Percentiles rank a stretch among this genome's conserved stretches.
These are phyloP conservation scores for Halenospora varia DNA, from an alignment of 495 filamentous ascomycete genomes.

Conservation along the genomic window DNA sequence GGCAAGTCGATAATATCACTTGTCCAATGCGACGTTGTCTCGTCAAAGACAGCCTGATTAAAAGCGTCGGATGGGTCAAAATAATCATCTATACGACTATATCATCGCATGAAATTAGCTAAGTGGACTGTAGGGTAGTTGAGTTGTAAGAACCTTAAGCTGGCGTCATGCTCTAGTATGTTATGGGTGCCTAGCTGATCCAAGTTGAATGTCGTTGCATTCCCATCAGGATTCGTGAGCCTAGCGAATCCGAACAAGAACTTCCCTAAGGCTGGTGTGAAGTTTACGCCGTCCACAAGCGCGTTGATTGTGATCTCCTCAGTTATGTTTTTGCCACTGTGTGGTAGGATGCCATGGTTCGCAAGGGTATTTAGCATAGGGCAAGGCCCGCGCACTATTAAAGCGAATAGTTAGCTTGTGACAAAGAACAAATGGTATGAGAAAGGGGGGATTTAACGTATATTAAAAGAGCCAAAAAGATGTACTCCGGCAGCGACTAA, in stretches of 20 bases:
- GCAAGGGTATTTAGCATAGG: constrained; percentile 35
- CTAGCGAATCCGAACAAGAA: constrained; percentile 40
- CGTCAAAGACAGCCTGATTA: constrained; percentile 42
- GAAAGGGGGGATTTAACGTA: no score
- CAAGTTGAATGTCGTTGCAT: constrained; percentile 46
- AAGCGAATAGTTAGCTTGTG: constrained; percentile 1
- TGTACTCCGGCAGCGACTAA: no score
- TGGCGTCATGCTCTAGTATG: constrained; percentile 48
- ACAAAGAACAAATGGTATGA: no score
- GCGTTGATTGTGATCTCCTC: constrained; percentile 30
- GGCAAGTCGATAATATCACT: constrained; percentile 31
- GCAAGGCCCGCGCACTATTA: constrained; percentile 32
- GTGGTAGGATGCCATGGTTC: constrained; percentile 22
- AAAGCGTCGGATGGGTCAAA: constrained; percentile 40
- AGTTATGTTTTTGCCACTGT: constrained; percentile 35
- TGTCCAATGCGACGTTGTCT: constrained; percentile 40
- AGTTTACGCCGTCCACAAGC: constrained; percentile 38
- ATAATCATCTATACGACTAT: constrained; percentile 39
- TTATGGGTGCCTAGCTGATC: constrained; percentile 43
- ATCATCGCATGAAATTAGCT: constrained; percentile 2
- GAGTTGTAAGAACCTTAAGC: constrained; percentile 35
- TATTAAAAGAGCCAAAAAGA: no score
- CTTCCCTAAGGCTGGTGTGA: constrained; percentile 30
- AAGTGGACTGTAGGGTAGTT: constrained; percentile 2
- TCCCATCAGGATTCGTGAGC: constrained; percentile 42